Conservation (phyloP, 768 basidiomycete genomes). For the Strobilomyces confusus region DNA sequence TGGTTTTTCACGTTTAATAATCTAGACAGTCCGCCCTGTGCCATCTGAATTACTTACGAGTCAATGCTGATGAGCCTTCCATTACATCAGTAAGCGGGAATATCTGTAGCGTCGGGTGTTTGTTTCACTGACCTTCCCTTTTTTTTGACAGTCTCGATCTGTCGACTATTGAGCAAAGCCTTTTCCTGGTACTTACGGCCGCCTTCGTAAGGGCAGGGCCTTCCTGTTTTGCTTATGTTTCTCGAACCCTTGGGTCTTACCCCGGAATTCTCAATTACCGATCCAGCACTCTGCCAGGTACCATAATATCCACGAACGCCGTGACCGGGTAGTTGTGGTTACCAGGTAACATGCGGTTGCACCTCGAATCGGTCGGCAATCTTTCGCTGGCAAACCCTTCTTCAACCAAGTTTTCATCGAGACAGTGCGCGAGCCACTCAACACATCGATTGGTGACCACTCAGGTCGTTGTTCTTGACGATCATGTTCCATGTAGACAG, state of each 20-base stretch:
- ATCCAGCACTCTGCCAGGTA: background rate
- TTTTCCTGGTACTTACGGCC: background rate
- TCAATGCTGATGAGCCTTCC: slow-evolving; percentile 5
- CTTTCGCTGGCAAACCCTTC: background rate
- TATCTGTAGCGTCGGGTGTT: slow-evolving; percentile 1
- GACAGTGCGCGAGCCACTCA: slow-evolving; percentile 3
- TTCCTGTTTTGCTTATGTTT: slow-evolving; percentile 1
- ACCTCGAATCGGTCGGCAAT: background rate
- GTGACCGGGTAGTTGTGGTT: background rate
- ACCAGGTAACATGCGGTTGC: slow-evolving; percentile 5
- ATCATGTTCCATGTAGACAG: slow-evolving; percentile 2
- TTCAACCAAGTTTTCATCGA: background rate
- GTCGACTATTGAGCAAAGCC: background rate
- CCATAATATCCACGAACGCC: background rate
- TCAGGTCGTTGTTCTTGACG: background rate
- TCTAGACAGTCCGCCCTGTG: slow-evolving; percentile 22
- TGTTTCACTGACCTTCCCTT: slow-evolving; percentile 14
- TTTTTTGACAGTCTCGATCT: slow-evolving; percentile 6
- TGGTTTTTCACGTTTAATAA: slow-evolving; percentile 20
- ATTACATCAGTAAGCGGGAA: slow-evolving; percentile 22
- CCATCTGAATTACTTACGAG: slow-evolving; percentile 15
- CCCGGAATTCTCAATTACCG: background rate
- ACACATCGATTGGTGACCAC: background rate
- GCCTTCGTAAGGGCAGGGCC: no score
- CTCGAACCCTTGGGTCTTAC: background rate